phyloP scores from a whole-genome alignment of 257 asterid species.

The Solanum clarkiae region DNA sequence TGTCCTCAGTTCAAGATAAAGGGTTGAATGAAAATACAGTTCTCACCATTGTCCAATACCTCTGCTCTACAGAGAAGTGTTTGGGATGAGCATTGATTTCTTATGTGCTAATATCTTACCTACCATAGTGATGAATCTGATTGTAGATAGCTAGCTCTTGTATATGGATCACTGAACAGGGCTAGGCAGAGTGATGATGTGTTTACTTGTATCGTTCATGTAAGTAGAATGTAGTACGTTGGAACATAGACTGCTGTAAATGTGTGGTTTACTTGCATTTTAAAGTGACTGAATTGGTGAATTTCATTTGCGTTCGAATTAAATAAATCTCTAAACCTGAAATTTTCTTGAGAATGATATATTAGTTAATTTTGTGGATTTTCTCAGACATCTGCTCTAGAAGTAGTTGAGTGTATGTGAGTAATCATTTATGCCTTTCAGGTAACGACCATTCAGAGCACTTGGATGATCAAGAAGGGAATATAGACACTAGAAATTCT shows the following conservation, averaged over 20 bases:
- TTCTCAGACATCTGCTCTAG: background rate
- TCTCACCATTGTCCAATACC: background rate
- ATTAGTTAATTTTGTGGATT: background rate
- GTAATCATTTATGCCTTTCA: conserved; percentile 14
- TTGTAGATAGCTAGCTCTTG: background rate
- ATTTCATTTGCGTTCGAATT: background rate
- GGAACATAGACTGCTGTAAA: background rate
- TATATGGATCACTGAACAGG: background rate
- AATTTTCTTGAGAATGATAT: background rate
- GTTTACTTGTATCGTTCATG: background rate
- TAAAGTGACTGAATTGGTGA: background rate
- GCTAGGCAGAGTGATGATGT: background rate
- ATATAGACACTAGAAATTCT: conserved; percentile 11
- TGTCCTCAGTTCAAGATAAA: background rate
- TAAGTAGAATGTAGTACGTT: background rate
- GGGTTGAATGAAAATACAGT: background rate
- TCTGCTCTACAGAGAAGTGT: background rate
- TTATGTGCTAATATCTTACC: background rate
- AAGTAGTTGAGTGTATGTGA: background rate
- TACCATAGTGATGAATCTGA: background rate
- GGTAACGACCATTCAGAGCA: conserved; percentile 24
- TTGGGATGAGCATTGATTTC: background rate
- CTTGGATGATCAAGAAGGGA: conserved; percentile 16
- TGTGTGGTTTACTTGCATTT: background rate
- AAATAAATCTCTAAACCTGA: background rate